Evolutionary conservation across 129 eudicot species (phyloP), one percentile per base, ranked within the genome.

Genomic region (Helianthus annuus): DNA sequence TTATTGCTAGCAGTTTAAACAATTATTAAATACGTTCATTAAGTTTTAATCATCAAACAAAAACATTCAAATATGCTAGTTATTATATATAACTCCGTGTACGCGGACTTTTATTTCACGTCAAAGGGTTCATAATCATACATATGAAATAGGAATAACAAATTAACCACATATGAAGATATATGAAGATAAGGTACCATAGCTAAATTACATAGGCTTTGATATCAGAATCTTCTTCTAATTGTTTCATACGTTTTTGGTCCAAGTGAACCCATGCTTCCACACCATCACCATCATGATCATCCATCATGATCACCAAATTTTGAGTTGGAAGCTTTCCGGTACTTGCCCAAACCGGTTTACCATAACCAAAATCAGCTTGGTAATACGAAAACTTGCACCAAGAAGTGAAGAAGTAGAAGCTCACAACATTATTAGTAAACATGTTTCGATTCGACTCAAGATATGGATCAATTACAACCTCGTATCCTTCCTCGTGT

Each of bases 261-360:
- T 82, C 86, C 17, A 82, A 69, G 76, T 78, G 75, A 39, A 82
- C 83, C 86, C 83, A 78, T 60, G 86, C 80, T 82, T 82, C 86
- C 39, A 82, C 66, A 63, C 83, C 83, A 22, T 63, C 76, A n/a
- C 77, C 46, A 24, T 82, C 55, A 19, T 46, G 56, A 29, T 70
- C 78, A 69, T 82, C 86, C 73, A 77, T 2, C 79, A 73, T 38
- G 58, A 82, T 68, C 58, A 64, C 76, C 44, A 56, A 40, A 51
- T 78, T 78, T 56, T 82, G 81, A 5, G 42, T 27, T 0, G 83
- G 86, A 19, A 82, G 10, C 62, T 29, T 68, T 44, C 69, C 83
- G 5, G 79, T 58, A 29, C 81, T 81, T 34, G 63, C 60, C 85
- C 85, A 81, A 63, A 72, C 61, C 22, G 79, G 79, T 68, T 58